Percentiles rank a stretch among this genome's conserved stretches.
phyloP scores from a whole-genome alignment of 345 rosid species.

The Brassica nigra region DNA sequence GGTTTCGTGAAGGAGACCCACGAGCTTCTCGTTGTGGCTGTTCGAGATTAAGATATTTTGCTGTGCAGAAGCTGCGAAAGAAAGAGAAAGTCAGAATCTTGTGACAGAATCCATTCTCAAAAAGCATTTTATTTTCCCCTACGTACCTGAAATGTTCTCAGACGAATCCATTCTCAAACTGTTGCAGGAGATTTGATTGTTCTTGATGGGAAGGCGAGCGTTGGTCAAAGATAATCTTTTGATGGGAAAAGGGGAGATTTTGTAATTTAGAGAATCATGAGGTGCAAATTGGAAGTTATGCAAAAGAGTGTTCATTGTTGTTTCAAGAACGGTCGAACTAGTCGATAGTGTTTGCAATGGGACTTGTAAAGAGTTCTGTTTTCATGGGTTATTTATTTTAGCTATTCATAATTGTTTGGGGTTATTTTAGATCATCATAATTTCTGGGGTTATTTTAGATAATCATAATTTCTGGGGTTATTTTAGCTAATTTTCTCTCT shows the following conservation, averaged over 20 bases:
- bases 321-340: background rate
- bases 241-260: conserved; percentile 21
- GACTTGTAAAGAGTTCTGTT: background rate
- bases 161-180: conserved; percentile 50
- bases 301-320: conserved; percentile 11
- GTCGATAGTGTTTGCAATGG: background rate
- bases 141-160: conserved; percentile 47
- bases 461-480: too few relatives aligned
- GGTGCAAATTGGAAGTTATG: conserved; percentile 25
- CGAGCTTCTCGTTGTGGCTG: conserved; percentile 63
- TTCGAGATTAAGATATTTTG: conserved; percentile 54
- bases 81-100: background rate
- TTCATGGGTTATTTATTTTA: too few relatives aligned
- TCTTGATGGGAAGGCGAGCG: conserved; percentile 23
- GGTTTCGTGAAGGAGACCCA: conserved; percentile 74
- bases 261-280: conserved; percentile 22
- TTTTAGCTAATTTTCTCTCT: background rate
- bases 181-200: conserved; percentile 23
- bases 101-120: too few relatives aligned
- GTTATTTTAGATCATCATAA: too few relatives aligned
- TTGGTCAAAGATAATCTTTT: conserved; percentile 10
- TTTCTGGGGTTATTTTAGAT: too few relatives aligned
- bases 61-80: conserved; percentile 37
- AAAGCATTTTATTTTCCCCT: background rate
- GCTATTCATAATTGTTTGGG: too few relatives aligned